These are phyloP conservation scores for Mortierella sp. DNA, from an alignment of 371 early-diverging fungal genomes.

Conservation along the genomic window DNA sequence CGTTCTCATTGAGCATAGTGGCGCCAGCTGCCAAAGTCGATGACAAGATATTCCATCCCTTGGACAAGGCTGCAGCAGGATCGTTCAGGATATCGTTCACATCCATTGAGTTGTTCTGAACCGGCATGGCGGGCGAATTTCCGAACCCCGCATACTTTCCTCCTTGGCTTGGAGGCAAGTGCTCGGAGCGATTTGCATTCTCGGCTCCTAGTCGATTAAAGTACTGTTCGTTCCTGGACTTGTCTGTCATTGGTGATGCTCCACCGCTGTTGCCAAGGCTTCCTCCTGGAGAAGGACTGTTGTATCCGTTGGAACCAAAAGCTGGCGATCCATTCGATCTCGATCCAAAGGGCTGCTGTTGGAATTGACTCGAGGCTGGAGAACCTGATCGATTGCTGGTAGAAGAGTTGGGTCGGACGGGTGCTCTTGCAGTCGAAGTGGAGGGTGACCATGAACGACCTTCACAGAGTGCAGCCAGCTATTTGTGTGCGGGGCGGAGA, in stretches of 20 bases:
- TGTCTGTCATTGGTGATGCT: conserved; percentile 44
- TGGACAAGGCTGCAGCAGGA: conserved; percentile 82
- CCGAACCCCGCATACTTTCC: conserved; percentile 94
- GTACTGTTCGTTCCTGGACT: conserved; percentile 77
- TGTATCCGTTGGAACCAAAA: conserved; percentile 31
- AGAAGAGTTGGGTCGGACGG: conserved; percentile 41
- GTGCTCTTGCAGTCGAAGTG: conserved; percentile 28
- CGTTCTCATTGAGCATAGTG: conserved; percentile 78
- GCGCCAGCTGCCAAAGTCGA: conserved; percentile 73
- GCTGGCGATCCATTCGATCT: conserved; percentile 13
- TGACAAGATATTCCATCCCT: conserved; percentile 86
- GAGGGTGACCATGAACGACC: conserved; percentile 73
- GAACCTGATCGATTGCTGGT: conserved; percentile 48
- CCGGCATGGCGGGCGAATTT: conserved; percentile 55
- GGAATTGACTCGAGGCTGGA: conserved; percentile 32
- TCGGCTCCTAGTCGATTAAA: conserved; percentile 70
- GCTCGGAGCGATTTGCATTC: conserved; percentile 72
- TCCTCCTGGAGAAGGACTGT: conserved; percentile 42
- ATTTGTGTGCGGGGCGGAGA: not conserved
- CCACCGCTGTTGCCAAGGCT: conserved; percentile 24
- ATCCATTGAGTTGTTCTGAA: conserved; percentile 54
- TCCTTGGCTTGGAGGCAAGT: conserved; percentile 92
- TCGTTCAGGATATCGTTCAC: conserved; percentile 83
- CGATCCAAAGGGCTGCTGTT: conserved; percentile 11
- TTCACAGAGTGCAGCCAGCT: conserved; percentile 58